Evolutionary conservation across 1,284 basidiomycete genomes (phyloP), one percentile per base, ranked within the genome.

Genomic region (Ustilago trichophora): DNA sequence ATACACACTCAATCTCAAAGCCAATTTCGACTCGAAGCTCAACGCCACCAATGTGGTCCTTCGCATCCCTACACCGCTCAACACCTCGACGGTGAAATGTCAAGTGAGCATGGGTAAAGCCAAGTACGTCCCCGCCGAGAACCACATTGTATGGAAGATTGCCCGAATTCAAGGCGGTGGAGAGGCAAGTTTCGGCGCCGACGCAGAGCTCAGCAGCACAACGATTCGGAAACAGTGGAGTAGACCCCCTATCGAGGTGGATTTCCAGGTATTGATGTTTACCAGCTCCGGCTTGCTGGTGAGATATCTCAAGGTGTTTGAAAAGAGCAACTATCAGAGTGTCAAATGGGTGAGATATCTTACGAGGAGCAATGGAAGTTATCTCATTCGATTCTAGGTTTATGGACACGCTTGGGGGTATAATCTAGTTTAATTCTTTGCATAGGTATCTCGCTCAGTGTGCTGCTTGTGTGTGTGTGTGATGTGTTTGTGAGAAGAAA

Each of bases 181-280:
- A 69, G 95, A 98, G 83, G 87, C 88, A 69, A 92, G 91, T 0
- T 87, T 98, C 52, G 88, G 88, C 2, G 95, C 89, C 0, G 88
- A 90, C 18, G 94, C 93, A 4, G 87, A 88, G 31, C 84, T 97
- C 45, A 88, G 88, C 56, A 95, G 91, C 16, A 97, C 94, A 0
- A 87, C 88, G 56, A 88, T 91, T 36, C 42, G 63, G 4, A 93
- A 97, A 86, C 88, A 93, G 2, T 98, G 96, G 96, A 92, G 92
- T 10, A 86, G 95, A 43, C 95, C 96, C 10, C 96, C 96, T 6
- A 98, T 98, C 77, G 92, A 96, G 75, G 88, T 98, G 59, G 94
- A 98, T 83, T 98, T 99, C 83, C 88, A 93, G 84, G 95, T 99
- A 54, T 86, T 98, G 75, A 98, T 98, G 95, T 93, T 97, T 83